Base-by-base conservation (phyloP, 805 yeast species). In the Hanseniaspora taiwanica region DNA sequence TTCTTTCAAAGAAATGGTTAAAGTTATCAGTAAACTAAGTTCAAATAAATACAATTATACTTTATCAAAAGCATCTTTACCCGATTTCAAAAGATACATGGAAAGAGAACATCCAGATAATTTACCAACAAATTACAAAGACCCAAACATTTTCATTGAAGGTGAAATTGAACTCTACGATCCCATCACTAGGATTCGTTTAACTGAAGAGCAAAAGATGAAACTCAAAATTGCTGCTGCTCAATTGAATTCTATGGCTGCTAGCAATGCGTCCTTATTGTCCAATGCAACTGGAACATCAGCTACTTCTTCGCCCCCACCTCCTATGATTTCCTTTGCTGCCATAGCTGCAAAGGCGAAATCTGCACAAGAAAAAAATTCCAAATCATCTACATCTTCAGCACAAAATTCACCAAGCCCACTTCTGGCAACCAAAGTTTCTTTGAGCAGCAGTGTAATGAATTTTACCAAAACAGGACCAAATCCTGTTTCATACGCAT, bases 1-100 rank as follows among this genome's bases (percentile, higher is more conserved):
- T 48, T 64, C 74, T 6, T 58, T 56, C 3, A 51, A 61, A 35
- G 65, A 62, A 25, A 41, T 54, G 46, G 62, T 62, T 17, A 63
- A 59, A 43, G 49, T 63, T 29, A 40, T 56, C 18, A 49, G 45
- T 20, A 46, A 50, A 36, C 56, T 62, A 59, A 46, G 56, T 40
- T 45, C 57, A 14, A 68, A 66, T 31, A 50, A 68, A 34, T 48
- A 56, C 35, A 56, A 60, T 37, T 56, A 65, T 21, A 44, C 43
- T 13, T 55, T 64, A 12, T 60, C 58, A 14, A 36, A 54, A 14
- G 71, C 71, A 0, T 58, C 60, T 36, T 60, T 59, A 44, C 56
- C 48, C 13, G 69, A 66, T 43, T 68, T 66, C 42, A 51, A 55
- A 33, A 57, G 56, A 35, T 55, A 64, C 54, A 52, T 48, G 43